Conservation (phyloP, 2,329 filamentous ascomycete genomes). For the Colletotrichum sp. region DNA sequence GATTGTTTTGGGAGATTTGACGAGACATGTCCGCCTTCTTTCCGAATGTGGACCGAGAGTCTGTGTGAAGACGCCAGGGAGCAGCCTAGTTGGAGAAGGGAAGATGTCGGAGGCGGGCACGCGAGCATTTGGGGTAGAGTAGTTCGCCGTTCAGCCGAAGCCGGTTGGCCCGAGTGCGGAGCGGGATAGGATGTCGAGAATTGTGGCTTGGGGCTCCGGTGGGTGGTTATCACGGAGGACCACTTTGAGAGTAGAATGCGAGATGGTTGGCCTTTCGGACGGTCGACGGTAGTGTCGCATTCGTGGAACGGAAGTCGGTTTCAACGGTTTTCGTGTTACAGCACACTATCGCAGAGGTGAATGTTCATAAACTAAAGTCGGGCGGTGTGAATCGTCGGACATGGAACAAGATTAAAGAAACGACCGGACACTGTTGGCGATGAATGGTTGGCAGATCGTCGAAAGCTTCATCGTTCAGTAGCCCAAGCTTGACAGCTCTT, state of each 20-base stretch:
- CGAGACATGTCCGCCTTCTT: conserved; percentile 2
- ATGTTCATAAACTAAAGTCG: neutral
- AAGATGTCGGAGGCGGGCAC: neutral
- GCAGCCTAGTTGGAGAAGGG: neutral
- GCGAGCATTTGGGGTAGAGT: neutral
- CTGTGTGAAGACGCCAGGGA: neutral
- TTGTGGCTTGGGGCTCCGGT: neutral
- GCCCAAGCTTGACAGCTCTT: neutral
- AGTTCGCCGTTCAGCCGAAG: neutral
- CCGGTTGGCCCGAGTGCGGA: neutral
- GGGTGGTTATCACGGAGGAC: neutral
- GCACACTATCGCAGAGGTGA: neutral
- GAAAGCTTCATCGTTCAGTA: neutral
- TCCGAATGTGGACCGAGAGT: neutral
- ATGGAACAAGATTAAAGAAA: neutral
- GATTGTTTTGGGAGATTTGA: neutral
- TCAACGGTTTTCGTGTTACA: neutral
- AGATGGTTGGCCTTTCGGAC: neutral
- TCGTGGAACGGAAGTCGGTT: neutral
- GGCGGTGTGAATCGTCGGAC: neutral
- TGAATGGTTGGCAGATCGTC: neutral
- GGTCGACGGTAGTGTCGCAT: neutral
- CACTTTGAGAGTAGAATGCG: neutral
- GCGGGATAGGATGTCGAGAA: neutral
- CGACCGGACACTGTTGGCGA: neutral